Evolutionary conservation across 2,329 filamentous ascomycete genomes (phyloP).

Genomic region (Nemania sp.): DNA sequence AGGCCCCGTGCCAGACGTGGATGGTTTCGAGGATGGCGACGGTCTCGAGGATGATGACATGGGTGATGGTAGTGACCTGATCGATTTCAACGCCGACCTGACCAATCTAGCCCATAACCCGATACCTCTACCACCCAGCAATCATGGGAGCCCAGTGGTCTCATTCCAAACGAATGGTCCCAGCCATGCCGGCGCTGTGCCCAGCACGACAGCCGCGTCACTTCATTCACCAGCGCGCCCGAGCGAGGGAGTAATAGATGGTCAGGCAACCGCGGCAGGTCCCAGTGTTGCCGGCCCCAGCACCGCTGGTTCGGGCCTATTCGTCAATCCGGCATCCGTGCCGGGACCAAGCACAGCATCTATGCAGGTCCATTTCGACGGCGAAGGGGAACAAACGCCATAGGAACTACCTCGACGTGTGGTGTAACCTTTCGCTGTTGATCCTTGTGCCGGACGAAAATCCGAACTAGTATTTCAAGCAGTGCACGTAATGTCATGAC

Average conservation of each 20-base stretch:
- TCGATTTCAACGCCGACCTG: slow-evolving; percentile 35
- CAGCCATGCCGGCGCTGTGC: neutral
- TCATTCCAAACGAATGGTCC: slow-evolving; percentile 3
- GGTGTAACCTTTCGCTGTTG: neutral
- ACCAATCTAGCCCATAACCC: slow-evolving; percentile 29
- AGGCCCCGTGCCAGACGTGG: slow-evolving; percentile 29
- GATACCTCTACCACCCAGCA: slow-evolving; percentile 31
- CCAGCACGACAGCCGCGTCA: neutral
- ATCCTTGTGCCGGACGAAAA: neutral
- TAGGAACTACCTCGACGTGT: neutral
- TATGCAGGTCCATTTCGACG: slow-evolving; percentile 31
- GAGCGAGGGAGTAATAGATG: slow-evolving; percentile 7
- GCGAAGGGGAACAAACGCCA: slow-evolving; percentile 23
- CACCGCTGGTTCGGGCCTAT: slow-evolving; percentile 34
- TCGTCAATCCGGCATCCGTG: slow-evolving; percentile 21
- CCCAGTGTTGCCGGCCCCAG: slow-evolving; percentile 36
- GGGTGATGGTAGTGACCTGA: slow-evolving; percentile 41
- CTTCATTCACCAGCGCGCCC: slow-evolving; percentile 7
- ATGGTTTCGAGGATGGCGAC: slow-evolving; percentile 39
- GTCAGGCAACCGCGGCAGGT: slow-evolving; percentile 15
- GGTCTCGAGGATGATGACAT: slow-evolving; percentile 43
- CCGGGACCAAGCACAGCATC: slow-evolving; percentile 39
- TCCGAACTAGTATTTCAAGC: slow-evolving; percentile 1
- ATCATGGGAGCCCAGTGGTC: slow-evolving; percentile 6
- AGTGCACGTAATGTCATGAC: neutral